These are phyloP conservation scores for Pistacia vera DNA, from an alignment of 345 rosid genomes.

Conservation along the genomic window DNA sequence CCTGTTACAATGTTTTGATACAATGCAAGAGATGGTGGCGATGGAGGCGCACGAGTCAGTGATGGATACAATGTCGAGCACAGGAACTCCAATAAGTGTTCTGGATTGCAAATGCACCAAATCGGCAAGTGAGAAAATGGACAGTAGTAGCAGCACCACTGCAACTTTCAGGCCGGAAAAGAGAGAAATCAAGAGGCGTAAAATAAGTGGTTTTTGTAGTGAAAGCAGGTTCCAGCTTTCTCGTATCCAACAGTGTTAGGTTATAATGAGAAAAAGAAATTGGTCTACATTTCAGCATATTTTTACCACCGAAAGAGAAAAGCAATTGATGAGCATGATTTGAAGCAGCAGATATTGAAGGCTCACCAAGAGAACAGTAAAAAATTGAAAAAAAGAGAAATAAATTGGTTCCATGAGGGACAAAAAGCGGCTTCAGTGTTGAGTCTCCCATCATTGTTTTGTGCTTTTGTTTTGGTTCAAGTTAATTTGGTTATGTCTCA, in stretches of 20 bases:
- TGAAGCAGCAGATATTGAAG: constrained; percentile 6
- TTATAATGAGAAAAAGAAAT: neutral
- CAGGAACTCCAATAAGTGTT: constrained; percentile 49
- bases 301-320: neutral
- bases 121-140: constrained; percentile 38
- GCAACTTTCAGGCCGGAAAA: constrained; percentile 14
- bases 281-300: neutral
- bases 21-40: constrained; percentile 45
- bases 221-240: constrained; percentile 30
- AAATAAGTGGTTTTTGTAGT: constrained; percentile 22
- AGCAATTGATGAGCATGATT: neutral
- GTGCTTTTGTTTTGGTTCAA: constrained; percentile 6
- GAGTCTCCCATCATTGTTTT: neutral
- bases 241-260: constrained; percentile 26
- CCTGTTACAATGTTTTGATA: constrained; percentile 40
- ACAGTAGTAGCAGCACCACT: neutral
- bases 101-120: constrained; percentile 39
- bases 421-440: constrained; percentile 23
- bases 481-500: neutral
- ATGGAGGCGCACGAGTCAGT: constrained; percentile 30
- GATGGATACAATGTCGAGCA: constrained; percentile 33
- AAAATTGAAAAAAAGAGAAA: neutral
- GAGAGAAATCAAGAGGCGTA: constrained; percentile 34
- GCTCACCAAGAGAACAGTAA: neutral
- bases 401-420: constrained; percentile 16